phyloP scores from a whole-genome alignment of 768 basidiomycete genomes.

The Gymnopilus dilepis region DNA sequence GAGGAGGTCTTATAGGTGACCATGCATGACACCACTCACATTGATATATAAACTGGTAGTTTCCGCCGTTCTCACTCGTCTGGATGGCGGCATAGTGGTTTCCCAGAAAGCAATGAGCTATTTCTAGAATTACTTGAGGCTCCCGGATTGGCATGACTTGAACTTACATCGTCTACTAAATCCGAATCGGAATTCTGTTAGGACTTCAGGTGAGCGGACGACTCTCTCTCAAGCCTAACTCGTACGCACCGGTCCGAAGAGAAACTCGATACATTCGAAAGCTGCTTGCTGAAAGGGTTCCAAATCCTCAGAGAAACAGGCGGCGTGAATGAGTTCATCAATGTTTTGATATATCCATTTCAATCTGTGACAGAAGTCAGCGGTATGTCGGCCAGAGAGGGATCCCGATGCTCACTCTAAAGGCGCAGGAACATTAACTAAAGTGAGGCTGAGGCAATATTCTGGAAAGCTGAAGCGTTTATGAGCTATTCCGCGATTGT shows the following conservation, averaged over 20 bases:
- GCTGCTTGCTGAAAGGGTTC: constrained; percentile 71
- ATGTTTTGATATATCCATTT: constrained; percentile 65
- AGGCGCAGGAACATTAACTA: constrained; percentile 71
- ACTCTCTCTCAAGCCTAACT: not conserved
- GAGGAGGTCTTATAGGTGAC: not conserved
- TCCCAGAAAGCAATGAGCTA: constrained; percentile 76
- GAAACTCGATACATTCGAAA: constrained; percentile 59
- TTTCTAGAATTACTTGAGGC: constrained; percentile 4
- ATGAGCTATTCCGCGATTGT: constrained; percentile 12
- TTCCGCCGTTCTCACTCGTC: constrained; percentile 56
- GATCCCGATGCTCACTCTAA: constrained; percentile 56
- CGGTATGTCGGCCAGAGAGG: constrained; percentile 4
- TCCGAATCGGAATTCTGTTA: constrained; percentile 57
- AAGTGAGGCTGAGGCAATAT: constrained; percentile 66
- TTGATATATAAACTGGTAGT: constrained; percentile 63
- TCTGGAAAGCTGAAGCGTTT: constrained; percentile 66
- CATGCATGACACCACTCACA: constrained; percentile 45
- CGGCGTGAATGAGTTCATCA: constrained; percentile 64
- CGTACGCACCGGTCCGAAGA: constrained; percentile 59
- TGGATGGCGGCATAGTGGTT: constrained; percentile 55
- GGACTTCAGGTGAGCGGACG: constrained; percentile 9
- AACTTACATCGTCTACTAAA: constrained; percentile 66
- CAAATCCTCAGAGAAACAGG: constrained; percentile 70
- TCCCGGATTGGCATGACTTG: not conserved
- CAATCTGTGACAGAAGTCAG: constrained; percentile 42